Base-by-base conservation (phyloP, 148 eudicot species). In the Silene conica region DNA sequence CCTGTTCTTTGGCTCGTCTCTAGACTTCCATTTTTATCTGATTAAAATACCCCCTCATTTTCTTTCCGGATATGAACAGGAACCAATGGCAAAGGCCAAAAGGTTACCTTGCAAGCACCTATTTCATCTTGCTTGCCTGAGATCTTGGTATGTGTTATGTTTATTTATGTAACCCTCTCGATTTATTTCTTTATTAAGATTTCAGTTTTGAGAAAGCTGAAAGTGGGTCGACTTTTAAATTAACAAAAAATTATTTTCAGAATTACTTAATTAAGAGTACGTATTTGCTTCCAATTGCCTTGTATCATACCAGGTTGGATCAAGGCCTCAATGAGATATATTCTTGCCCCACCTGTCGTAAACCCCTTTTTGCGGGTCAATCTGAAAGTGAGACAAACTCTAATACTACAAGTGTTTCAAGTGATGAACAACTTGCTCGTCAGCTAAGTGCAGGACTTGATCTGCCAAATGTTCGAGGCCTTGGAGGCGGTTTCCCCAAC, bases 41-140 rank as follows among this genome's bases (percentile, higher is more conserved):
- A 20, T 15, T 21, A 20, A 60, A 19, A 38, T 52, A 28, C 52
- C 4, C 19, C 10, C 23, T 21, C 71, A 72, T 70, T 73, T 52
- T 59, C 61, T 75, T 31, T 61, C 71, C 20, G 64, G 61, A 38
- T 67, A 77, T 65, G 78, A 64, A 75, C 88, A 95, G 98, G 98
- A 95, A 90, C 98, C 98, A 66, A 95, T 95, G 98, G 96, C 97
- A 31, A 95, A 92, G 84, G 98, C 98, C 38, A 95, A 95, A 88
- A 95, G 74, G 87, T 89, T 95, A 57, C 81, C 97, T 59, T 95
- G 98, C 77, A 91, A 92, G 73, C 98, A 95, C 79, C 91, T 95
- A 62, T 95, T 92, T 77, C 98, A 95, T 86, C 93, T 95, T 45
- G 86, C 92, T 43, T 95, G 98, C 80, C 86, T 95, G 90, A 86